A percentile compares a stretch with the other conserved stretches of the same genome.
phyloP scores from a whole-genome alignment of 768 basidiomycete genomes.

The Leccinum rimulosum region DNA sequence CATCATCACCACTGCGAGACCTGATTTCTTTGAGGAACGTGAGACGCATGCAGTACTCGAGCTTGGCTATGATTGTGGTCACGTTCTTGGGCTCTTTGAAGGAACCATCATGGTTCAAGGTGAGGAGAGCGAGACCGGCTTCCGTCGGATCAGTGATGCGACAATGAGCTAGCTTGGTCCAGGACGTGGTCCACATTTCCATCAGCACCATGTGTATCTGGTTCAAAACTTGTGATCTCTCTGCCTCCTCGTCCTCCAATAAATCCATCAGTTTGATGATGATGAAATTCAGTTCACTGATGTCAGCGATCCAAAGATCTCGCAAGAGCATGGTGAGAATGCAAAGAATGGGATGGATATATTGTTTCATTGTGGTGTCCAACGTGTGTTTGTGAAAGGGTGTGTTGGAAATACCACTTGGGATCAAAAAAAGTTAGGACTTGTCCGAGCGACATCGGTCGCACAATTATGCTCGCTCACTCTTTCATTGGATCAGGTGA shows the following conservation, averaged over 20 bases:
- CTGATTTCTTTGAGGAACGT: conserved; percentile 7
- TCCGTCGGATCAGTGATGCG: not conserved
- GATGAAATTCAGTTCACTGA: not conserved
- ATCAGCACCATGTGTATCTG: not conserved
- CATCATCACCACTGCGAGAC: not conserved
- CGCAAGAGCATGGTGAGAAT: conserved; percentile 3
- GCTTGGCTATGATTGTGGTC: conserved; percentile 9
- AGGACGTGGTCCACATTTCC: conserved; percentile 9
- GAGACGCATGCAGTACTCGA: conserved; percentile 8
- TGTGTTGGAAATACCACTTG: conserved; percentile 20
- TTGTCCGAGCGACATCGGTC: not conserved
- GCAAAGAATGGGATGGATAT: not conserved
- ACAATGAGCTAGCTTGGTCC: too few relatives aligned
- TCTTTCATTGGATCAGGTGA: conserved; percentile 7
- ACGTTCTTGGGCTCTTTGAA: conserved; percentile 12
- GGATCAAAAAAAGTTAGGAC: not conserved
- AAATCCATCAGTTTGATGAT: too few relatives aligned
- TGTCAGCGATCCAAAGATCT: too few relatives aligned
- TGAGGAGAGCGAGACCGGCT: not conserved
- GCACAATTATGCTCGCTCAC: not conserved
- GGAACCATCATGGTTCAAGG: conserved; percentile 1
- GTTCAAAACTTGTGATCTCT: too few relatives aligned
- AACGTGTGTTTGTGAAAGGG: conserved; percentile 24
- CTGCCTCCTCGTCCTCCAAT: not conserved
- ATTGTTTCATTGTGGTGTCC: conserved; percentile 8